Base-by-base conservation (phyloP, 192 early-diverging fungal genomes). In the Coemansia sp. region DNA sequence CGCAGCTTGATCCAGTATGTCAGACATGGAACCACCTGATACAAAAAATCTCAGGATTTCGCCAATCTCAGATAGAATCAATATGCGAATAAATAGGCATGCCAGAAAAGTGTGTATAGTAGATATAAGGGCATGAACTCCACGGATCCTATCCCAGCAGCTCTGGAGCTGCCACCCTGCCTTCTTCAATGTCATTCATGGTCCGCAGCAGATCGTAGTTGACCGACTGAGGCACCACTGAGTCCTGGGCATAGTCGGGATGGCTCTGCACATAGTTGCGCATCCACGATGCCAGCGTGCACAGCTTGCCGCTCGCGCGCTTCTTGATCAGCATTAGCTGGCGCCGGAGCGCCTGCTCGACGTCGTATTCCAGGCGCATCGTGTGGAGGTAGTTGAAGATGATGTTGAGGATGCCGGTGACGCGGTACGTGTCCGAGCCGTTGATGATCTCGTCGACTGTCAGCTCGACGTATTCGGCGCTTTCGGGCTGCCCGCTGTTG, bases 371-470 rank as follows among this genome's bases (percentile, higher is more conserved):
- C 23, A 95, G 77, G 28, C 88, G 80, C 29, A 87, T 53, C 25
- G 82, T 79, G 55, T 87, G 82, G 22, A 98, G 76, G 59, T 93
- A 97, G 15, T 75, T 75, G 48, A 84, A 76, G 27, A 98, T 85
- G 35, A 96, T 67, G 44, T 82, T 84, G 27, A 93, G 68, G 28
- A 98, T 68, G 11, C 96, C 96, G 6, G 81, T 79, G 67, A 94
- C 62, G 21, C 62, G 34, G 52, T 58, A 92, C 14, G 78, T 76
- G 8, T 60, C 56, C 45, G 81, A 82, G n/a, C 92, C 93, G 63
- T 94, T 93, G 60, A 98, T 84, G 56, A 97, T 95, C 60, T 95
- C 90, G 60, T 95, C 79, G 8, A 96, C 79, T 4, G 91, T 88
- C 79, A 95, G 85, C 53, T 87, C 68, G 29, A 81, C 83, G 48